Evolutionary conservation across 306 rosid species (phyloP), one percentile per base, ranked within the genome.

Genomic region (Prunus padus): DNA sequence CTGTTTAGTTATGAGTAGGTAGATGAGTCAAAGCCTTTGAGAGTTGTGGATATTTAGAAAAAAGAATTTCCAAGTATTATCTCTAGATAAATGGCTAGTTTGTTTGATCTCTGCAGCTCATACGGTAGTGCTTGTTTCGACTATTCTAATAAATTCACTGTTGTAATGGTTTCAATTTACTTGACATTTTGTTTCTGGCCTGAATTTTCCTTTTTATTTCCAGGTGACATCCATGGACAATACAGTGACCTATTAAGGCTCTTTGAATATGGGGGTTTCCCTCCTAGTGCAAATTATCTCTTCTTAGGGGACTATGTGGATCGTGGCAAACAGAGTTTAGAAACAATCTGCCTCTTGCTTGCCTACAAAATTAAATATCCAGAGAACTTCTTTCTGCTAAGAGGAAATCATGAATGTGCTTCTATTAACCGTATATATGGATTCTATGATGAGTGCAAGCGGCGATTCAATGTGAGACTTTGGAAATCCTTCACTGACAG

Each of bases 141-240:
- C 26, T 71, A 8, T 22, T 69, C 6, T 50, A 8, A 70, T 30
- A 30, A 63, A 1, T 64, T 55, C 22, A 26, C 12, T 60, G 50
- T 44, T n/a, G 1, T 47, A 49, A 37, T 65, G 22, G 0, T 46
- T 54, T 30, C 42, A 16, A 11, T 46, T 33, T 23, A 45, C 15
- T 64, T 56, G 52, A 54, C 26, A 74, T 37, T 13, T 44, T 14
- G 57, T 55, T 28, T 75, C 79, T 84, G 73, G 28, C 55, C 33
- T 68, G 76, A 71, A 46, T 57, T 51, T 61, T 47, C 26, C 11
- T 74, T 31, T 78, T 65, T 50, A 54, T 78, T 79, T 73, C 25
- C 91, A 93, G 97, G 98, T 81, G 95, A 93, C 77, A 86, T 93
- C 81, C 98, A 93, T 81, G 98, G 98, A 71, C 98, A 93, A 80